Conservation (phyloP, 768 basidiomycete genomes). For the Mrakia gelida region DNA sequence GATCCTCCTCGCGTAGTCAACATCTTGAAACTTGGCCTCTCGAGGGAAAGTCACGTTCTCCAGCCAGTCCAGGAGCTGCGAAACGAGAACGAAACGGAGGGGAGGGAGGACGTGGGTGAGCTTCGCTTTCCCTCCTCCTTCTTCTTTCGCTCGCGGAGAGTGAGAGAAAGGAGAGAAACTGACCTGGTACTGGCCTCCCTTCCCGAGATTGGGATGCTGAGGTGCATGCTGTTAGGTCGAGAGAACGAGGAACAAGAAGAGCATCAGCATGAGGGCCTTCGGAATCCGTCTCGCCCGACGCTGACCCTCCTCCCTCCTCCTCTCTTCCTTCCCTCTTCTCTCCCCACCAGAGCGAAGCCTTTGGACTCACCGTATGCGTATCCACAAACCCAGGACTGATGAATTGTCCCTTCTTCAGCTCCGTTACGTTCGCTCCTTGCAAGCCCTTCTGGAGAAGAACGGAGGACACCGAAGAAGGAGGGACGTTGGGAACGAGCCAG, state of each 20-base stretch:
- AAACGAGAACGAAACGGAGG: neutral
- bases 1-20: constrained; percentile 61
- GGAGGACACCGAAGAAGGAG: neutral
- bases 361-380: constrained; percentile 76
- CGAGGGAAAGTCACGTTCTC: constrained; percentile 77
- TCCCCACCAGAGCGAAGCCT: neutral
- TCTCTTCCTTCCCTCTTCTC: neutral
- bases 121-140: neutral
- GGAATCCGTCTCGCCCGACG: no score
- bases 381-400: constrained; percentile 85
- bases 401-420: constrained; percentile 51
- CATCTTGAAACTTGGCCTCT: constrained; percentile 69
- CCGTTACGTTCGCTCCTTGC: neutral
- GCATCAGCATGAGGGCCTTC: neutral
- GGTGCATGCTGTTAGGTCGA: constrained; percentile 62
- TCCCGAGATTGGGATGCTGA: constrained; percentile 69
- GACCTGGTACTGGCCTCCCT: constrained; percentile 31
- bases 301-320: neutral
- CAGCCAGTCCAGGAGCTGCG: constrained; percentile 83
- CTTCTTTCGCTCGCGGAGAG: no score
- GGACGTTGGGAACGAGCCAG: constrained; percentile 8
- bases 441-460: neutral
- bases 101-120: neutral
- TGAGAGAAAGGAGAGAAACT: no score
- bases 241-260: neutral